These are phyloP conservation scores for Phytophthora boehmeriae DNA, from an alignment of 352 stramenopile genomes.

Conservation along the genomic window DNA sequence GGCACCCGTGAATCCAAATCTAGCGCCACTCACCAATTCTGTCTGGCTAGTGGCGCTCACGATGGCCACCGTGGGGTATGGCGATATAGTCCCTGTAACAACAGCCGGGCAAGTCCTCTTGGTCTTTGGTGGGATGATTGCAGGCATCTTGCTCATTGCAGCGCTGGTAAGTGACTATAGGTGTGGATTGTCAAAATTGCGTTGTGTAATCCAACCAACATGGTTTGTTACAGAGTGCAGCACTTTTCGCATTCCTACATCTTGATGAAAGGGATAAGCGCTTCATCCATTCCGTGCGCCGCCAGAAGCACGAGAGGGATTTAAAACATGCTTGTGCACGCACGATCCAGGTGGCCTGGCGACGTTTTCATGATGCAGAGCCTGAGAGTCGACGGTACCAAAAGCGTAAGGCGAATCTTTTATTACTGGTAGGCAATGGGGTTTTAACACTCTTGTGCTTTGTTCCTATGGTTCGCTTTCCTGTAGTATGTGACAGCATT, in stretches of 20 bases:
- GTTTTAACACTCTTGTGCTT: slow-evolving; percentile 8
- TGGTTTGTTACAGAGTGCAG: slow-evolving; percentile 50
- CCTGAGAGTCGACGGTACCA: slow-evolving; percentile 8
- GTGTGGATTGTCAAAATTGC: too few relatives aligned
- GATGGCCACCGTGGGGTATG: slow-evolving; percentile 82
- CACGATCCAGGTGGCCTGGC: slow-evolving; percentile 73
- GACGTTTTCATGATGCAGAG: slow-evolving; percentile 24
- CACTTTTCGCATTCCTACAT: slow-evolving; percentile 62
- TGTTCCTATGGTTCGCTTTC: neutral
- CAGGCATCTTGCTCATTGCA: slow-evolving; percentile 72
- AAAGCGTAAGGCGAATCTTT: slow-evolving; percentile 29
- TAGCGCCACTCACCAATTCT: slow-evolving; percentile 63
- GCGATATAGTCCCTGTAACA: slow-evolving; percentile 63
- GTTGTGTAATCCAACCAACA: too few relatives aligned
- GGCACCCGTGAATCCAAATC: slow-evolving; percentile 59
- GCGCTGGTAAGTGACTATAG: slow-evolving; percentile 58
- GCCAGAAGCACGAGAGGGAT: slow-evolving; percentile 46
- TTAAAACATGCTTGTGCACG: slow-evolving; percentile 54
- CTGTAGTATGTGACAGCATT: slow-evolving; percentile 33
- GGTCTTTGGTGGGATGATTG: slow-evolving; percentile 68
- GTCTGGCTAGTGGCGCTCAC: slow-evolving; percentile 77
- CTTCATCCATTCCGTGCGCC: slow-evolving; percentile 57
- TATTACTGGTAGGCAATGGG: neutral
- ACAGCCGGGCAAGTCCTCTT: slow-evolving; percentile 61
- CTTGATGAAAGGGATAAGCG: slow-evolving; percentile 63